Conservation (phyloP, 257 asterid genomes). For the Plantago ovata region DNA sequence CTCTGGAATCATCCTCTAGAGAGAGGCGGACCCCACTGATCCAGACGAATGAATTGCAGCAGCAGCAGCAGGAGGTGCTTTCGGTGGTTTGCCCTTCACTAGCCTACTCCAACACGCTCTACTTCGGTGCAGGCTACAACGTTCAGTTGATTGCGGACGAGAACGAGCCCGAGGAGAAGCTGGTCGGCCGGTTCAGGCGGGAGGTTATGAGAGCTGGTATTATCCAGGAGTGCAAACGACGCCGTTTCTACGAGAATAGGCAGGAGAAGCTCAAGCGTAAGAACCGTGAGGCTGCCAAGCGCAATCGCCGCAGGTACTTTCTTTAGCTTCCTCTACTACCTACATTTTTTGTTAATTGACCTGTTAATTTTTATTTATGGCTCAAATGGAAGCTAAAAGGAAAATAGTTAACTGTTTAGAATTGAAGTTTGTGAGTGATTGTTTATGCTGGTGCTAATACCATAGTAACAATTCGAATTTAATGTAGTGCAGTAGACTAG, state of each 20-base stretch:
- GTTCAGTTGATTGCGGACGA: conserved; percentile 83
- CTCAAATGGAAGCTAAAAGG: neutral
- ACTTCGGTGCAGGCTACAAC: conserved; percentile 64
- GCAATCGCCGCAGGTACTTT: conserved; percentile 74
- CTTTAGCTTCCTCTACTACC: neutral
- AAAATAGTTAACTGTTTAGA: too few species aligned
- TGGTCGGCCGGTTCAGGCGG: conserved; percentile 72
- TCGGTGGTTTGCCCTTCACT: conserved; percentile 70
- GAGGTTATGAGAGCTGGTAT: conserved; percentile 92
- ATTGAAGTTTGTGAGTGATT: too few species aligned
- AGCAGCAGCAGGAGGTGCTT: conserved; percentile 33
- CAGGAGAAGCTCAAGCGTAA: conserved; percentile 84
- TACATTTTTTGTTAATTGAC: neutral
- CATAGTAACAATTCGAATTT: too few species aligned
- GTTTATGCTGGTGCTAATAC: too few species aligned
- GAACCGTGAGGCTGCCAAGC: conserved; percentile 81
- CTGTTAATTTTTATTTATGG: neutral
- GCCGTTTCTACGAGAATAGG: conserved; percentile 67
- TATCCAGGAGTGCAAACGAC: conserved; percentile 79
- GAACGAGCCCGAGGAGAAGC: conserved; percentile 81
- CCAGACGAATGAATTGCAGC: conserved; percentile 30
- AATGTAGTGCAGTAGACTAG: too few species aligned
- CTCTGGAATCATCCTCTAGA: conserved; percentile 27
- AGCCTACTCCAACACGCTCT: conserved; percentile 58
- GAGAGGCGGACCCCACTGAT: conserved; percentile 32